These are phyloP conservation scores for Ilex asprella DNA, from an alignment of 257 asterid genomes.

Conservation along the genomic window DNA sequence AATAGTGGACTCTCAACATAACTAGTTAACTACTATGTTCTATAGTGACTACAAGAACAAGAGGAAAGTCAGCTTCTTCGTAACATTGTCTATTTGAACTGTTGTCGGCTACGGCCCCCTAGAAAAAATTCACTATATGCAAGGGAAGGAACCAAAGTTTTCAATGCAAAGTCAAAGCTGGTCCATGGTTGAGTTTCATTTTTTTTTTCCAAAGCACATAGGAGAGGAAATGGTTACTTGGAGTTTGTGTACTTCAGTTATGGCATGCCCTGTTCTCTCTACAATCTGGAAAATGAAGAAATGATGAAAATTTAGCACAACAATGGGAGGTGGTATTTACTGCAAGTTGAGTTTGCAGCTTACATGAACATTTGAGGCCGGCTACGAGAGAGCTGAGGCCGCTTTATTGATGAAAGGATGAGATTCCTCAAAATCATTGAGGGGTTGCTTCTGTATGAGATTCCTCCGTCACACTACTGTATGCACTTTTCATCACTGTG, in stretches of 20 bases:
- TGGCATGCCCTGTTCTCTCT: conserved; percentile 8
- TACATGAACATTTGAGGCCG: conserved; percentile 76
- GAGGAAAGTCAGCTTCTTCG: too few species aligned
- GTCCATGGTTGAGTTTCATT: background rate
- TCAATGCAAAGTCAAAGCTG: background rate
- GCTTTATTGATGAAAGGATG: conserved; percentile 77
- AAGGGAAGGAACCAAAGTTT: background rate
- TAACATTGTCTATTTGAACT: too few species aligned
- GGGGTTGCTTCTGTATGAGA: conserved; percentile 52
- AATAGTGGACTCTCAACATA: too few species aligned
- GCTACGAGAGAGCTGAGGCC: conserved; percentile 81
- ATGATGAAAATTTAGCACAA: background rate
- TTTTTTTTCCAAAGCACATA: background rate
- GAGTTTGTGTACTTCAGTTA: background rate
- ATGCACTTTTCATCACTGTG: conserved; percentile 67
- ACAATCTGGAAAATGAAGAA: conserved; percentile 26
- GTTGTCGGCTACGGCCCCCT: too few species aligned
- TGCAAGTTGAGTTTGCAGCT: conserved; percentile 12
- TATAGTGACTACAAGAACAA: too few species aligned
- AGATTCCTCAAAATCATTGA: conserved; percentile 76
- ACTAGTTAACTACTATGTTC: too few species aligned
- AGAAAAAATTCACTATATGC: background rate
- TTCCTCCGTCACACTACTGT: conserved; percentile 44
- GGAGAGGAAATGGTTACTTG: background rate
- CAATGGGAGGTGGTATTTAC: background rate